Conservation (phyloP, 2,329 filamentous ascomycete genomes). For the Diaporthe sp. region DNA sequence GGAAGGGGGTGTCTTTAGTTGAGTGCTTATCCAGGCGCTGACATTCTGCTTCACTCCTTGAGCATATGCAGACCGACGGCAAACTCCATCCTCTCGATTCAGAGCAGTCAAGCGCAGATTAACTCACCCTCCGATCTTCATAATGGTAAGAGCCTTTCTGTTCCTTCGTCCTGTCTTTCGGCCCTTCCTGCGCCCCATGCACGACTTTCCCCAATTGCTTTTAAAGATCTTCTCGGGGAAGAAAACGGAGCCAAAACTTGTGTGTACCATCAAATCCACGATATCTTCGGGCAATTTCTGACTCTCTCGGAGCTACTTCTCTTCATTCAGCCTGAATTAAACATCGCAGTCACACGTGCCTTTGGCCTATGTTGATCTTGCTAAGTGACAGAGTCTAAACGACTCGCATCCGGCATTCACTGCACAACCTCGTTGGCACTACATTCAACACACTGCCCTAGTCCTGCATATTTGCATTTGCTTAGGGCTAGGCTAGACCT, state of each 20-base stretch:
- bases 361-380: neutral
- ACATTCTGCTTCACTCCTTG: neutral
- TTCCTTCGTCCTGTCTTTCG: neutral
- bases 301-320: no score
- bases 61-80: slow-evolving; percentile 25
- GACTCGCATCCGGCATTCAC: neutral
- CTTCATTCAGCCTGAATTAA: neutral
- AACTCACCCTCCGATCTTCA: neutral
- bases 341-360: neutral
- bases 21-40: neutral
- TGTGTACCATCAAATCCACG: neutral
- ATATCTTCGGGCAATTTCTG: neutral
- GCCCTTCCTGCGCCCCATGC: neutral
- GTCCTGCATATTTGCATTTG: neutral
- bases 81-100: neutral
- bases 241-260: neutral
- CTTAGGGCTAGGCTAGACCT: neutral
- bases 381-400: neutral
- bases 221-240: neutral
- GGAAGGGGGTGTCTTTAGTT: slow-evolving; percentile 27
- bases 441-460: neutral
- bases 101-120: neutral
- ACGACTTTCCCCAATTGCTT: neutral
- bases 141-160: neutral
- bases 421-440: neutral